Evolutionary conservation across 2,329 filamentous ascomycete species (phyloP).

Genomic region (Chlorencoelia australis): DNA sequence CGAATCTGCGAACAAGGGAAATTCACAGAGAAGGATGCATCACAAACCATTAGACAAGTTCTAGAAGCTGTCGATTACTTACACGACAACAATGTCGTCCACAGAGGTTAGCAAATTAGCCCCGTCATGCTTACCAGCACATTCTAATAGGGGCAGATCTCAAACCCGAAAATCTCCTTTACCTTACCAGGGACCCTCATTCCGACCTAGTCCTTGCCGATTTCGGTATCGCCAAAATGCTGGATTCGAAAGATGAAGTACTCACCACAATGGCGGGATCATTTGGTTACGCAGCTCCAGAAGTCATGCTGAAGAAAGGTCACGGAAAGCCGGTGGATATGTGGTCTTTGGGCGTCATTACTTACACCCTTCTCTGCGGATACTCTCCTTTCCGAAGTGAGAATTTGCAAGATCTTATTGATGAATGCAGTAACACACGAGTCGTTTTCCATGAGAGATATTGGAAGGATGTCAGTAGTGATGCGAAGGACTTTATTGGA

Average conservation of each 20-base stretch:
- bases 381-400: conserved; percentile 98
- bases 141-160: conserved; percentile 52
- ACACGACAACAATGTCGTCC: conserved; percentile 89
- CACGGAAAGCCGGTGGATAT: conserved; percentile 98
- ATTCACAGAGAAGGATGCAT: conserved; percentile 91
- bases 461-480: conserved; percentile 93
- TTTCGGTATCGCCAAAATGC: conserved; percentile 97
- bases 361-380: conserved; percentile 93
- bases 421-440: conserved; percentile 75
- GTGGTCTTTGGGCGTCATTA: conserved; percentile 99
- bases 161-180: conserved; percentile 95
- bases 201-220: conserved; percentile 91
- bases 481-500: conserved; percentile 91
- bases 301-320: conserved; percentile 95
- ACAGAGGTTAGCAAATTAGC: conserved; percentile 56
- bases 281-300: conserved; percentile 93
- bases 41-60: conserved; percentile 89
- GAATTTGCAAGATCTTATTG: conserved; percentile 83
- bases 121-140: not conserved
- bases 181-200: conserved; percentile 65
- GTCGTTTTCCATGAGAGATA: conserved; percentile 96
- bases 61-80: conserved; percentile 90
- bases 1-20: conserved; percentile 96
- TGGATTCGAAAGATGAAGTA: conserved; percentile 81
- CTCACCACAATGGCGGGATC: conserved; percentile 98